These are phyloP conservation scores for Scedosporium dehoogii DNA, from an alignment of 2,329 filamentous ascomycete genomes.

Conservation along the genomic window DNA sequence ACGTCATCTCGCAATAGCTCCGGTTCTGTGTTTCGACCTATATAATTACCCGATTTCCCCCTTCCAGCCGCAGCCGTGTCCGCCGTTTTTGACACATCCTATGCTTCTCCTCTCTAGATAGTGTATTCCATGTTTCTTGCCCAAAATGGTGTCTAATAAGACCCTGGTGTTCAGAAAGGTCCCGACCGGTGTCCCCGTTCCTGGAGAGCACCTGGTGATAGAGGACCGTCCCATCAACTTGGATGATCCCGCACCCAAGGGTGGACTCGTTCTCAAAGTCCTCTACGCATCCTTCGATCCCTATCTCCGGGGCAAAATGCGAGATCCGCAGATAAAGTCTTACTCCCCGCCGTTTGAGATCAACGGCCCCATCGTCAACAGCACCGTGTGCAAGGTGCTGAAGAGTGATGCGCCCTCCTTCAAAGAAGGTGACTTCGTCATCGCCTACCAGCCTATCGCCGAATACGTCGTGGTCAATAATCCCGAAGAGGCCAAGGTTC, in stretches of 20 bases:
- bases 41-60: no score
- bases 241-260: conserved; percentile 45
- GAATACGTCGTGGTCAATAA: conserved; percentile 56
- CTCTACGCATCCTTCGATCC: conserved; percentile 73
- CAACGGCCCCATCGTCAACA: conserved; percentile 54
- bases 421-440: conserved; percentile 56
- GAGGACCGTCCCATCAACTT: conserved; percentile 61
- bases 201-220: conserved; percentile 59
- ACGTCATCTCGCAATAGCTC: no score
- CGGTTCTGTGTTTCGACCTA: no score
- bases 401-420: conserved; percentile 57
- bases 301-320: conserved; percentile 76
- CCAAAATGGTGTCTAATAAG: conserved; percentile 50
- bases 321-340: conserved; percentile 51
- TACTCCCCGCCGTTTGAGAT: conserved; percentile 44
- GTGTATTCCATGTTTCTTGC: not conserved
- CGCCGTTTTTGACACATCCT: no score
- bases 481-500: conserved; percentile 28
- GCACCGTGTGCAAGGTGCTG: conserved; percentile 56
- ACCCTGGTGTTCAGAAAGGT: conserved; percentile 62
- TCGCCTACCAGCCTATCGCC: conserved; percentile 47
- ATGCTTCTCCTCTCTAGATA: no score
- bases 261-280: conserved; percentile 60
- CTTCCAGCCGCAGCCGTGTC: no score
- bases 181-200: conserved; percentile 56